These are phyloP conservation scores for Chaetomium globosum DNA, from an alignment of 2,329 filamentous ascomycete genomes.

Conservation along the genomic window DNA sequence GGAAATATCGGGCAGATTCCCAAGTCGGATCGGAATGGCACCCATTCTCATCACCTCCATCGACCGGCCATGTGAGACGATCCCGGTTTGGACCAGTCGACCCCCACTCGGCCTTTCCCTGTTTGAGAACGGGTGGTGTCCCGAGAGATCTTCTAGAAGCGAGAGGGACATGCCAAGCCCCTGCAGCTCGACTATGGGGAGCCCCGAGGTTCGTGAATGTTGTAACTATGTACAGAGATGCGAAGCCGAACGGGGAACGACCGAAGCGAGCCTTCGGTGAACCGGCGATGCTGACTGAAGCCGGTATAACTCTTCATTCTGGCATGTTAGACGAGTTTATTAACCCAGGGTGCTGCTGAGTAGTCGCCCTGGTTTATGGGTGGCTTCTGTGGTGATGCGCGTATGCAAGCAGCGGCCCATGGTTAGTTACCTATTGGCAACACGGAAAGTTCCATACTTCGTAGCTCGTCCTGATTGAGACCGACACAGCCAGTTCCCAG, in stretches of 20 bases:
- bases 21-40: background rate
- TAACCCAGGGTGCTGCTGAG: background rate
- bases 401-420: background rate
- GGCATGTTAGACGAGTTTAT: background rate
- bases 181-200: constrained; percentile 6
- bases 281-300: background rate
- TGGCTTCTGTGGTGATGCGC: background rate
- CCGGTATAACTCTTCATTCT: background rate
- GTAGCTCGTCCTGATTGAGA: background rate
- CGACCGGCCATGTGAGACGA: background rate
- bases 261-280: background rate
- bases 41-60: background rate
- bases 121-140: background rate
- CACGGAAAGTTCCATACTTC: background rate
- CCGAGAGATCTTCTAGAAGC: constrained; percentile 29
- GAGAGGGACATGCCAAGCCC: constrained; percentile 14
- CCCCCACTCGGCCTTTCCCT: constrained; percentile 1
- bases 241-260: background rate
- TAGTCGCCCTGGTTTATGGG: background rate
- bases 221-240: background rate
- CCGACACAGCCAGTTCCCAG: background rate
- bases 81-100: background rate
- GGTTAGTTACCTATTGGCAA: background rate
- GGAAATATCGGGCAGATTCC: constrained; percentile 7
- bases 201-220: background rate